phyloP scores from a whole-genome alignment of 75 land plant species.

The Picea glauca region DNA sequence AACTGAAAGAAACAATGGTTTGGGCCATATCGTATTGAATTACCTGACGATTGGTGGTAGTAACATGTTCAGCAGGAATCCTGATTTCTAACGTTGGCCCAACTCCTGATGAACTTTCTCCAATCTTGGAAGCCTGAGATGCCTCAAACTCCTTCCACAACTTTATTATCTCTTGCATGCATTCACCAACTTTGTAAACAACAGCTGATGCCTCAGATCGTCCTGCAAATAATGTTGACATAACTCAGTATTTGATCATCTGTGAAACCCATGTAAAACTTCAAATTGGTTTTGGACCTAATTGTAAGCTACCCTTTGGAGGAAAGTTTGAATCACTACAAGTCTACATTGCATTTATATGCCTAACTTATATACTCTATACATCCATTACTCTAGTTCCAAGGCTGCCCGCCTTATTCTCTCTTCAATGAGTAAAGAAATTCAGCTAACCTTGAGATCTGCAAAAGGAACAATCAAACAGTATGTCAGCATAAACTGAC shows the following conservation, averaged over 20 bases:
- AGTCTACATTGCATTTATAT: not conserved
- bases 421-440: not conserved
- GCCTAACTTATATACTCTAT: not conserved
- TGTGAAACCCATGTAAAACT: not conserved
- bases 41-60: slow-evolving; percentile 94
- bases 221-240: slow-evolving; percentile 27
- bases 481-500: not conserved
- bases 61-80: slow-evolving; percentile 90
- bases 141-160: slow-evolving; percentile 79
- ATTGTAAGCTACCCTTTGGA: not conserved
- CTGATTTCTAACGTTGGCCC: slow-evolving; percentile 83
- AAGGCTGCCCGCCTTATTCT: not conserved
- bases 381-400: not conserved
- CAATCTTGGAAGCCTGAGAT: slow-evolving; percentile 34
- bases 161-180: slow-evolving; percentile 85
- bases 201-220: slow-evolving; percentile 60
- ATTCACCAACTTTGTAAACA: slow-evolving; percentile 86
- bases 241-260: not conserved
- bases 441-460: slow-evolving; percentile 50
- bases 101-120: slow-evolving; percentile 21
- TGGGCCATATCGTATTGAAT: not conserved
- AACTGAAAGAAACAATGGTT: not conserved
- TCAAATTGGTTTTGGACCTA: not conserved
- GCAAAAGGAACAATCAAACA: slow-evolving; percentile 22
- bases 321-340: not conserved